Evolutionary conservation across 2,329 filamentous ascomycete species (phyloP).

Genomic region (Dissoconium aciculare): DNA sequence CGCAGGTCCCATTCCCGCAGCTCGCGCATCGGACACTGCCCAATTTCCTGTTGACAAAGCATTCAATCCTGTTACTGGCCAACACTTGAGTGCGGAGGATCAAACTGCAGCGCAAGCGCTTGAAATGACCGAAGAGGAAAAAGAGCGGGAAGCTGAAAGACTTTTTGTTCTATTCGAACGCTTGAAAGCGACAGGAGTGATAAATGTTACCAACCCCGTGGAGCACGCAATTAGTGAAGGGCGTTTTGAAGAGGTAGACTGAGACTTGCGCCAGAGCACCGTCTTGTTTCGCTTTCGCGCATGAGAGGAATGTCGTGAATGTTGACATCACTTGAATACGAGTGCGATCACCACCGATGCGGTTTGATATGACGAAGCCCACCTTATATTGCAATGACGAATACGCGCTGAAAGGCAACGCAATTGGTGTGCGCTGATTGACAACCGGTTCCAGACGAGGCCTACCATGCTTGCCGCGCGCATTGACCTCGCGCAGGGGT

Average conservation of each 20-base stretch:
- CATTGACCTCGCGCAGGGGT: no score
- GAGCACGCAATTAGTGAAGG: slow-evolving; percentile 54
- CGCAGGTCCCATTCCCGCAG: slow-evolving; percentile 45
- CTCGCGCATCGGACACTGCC: slow-evolving; percentile 23
- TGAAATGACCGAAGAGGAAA: slow-evolving; percentile 82
- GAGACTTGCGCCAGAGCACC: no score
- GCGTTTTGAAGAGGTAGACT: slow-evolving; percentile 49
- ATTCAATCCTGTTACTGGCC: slow-evolving; percentile 78
- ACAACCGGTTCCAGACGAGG: no score
- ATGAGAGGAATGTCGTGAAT: no score
- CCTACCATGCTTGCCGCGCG: no score
- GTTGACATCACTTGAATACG: no score
- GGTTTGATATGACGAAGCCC: no score
- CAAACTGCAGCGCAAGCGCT: slow-evolving; percentile 45
- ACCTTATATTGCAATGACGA: no score
- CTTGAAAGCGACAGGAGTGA: slow-evolving; percentile 58
- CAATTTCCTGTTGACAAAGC: slow-evolving; percentile 19
- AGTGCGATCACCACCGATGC: no score
- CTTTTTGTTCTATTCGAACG: slow-evolving; percentile 82
- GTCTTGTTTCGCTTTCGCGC: no score
- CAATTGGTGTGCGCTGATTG: no score
- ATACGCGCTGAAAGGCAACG: no score
- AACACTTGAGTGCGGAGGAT: slow-evolving; percentile 36
- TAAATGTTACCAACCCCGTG: slow-evolving; percentile 68
- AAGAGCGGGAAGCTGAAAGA: slow-evolving; percentile 76